These are phyloP conservation scores for Metrosideros polymorpha DNA, from an alignment of 441 rosid genomes.

Conservation along the genomic window DNA sequence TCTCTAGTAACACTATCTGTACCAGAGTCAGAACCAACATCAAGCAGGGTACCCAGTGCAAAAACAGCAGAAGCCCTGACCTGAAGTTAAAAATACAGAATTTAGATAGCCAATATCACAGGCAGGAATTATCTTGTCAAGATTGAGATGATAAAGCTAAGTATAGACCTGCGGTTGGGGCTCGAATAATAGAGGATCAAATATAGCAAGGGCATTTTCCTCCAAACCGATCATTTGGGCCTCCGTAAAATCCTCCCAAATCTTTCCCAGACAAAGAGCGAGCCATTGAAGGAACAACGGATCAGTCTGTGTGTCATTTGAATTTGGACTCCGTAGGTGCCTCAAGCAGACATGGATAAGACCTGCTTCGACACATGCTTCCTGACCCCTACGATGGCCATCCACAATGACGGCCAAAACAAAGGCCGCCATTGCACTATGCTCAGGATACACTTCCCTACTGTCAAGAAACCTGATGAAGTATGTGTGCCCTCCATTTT, in stretches of 20 bases:
- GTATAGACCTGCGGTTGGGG: conserved; percentile 92
- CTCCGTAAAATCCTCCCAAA: conserved; percentile 96
- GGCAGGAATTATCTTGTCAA: not conserved
- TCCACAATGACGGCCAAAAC: conserved; percentile 98
- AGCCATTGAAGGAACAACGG: conserved; percentile 98
- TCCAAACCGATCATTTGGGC: conserved; percentile 81
- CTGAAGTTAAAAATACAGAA: conserved; percentile 36
- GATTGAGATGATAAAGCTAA: conserved; percentile 5
- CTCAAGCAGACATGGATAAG: conserved; percentile 81
- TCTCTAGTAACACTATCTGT: conserved; percentile 58
- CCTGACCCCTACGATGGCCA: conserved; percentile 94
- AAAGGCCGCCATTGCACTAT: conserved; percentile 99
- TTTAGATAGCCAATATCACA: not conserved
- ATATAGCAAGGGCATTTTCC: conserved; percentile 71
- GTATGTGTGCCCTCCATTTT: conserved; percentile 93
- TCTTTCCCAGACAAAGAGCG: conserved; percentile 92
- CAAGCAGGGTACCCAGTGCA: conserved; percentile 89
- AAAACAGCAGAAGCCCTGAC: conserved; percentile 98
- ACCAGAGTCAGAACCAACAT: conserved; percentile 62
- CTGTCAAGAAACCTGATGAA: conserved; percentile 95
- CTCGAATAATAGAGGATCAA: conserved; percentile 60
- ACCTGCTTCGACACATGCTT: conserved; percentile 84
- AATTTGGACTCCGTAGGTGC: conserved; percentile 64
- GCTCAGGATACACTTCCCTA: conserved; percentile 92
- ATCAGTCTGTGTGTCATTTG: conserved; percentile 63